Percentiles rank a stretch among this genome's conserved stretches.
Evolutionary conservation across 495 filamentous ascomycete genomes (phyloP).

Genomic region (Penicillium robsamsonii): DNA sequence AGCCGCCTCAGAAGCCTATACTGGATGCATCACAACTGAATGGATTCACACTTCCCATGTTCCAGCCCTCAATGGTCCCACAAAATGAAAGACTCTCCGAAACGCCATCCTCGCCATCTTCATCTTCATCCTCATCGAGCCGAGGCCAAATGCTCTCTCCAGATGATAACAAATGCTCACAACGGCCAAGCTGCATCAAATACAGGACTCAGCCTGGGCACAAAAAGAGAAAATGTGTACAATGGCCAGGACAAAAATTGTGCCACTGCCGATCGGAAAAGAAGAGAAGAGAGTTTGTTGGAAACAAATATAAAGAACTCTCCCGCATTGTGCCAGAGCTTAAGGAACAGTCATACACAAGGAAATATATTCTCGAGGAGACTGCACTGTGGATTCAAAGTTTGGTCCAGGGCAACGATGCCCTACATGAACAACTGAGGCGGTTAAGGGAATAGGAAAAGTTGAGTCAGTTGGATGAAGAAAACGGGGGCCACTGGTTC

Average conservation of each 20-base stretch:
- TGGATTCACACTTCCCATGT: slow-evolving; percentile 5
- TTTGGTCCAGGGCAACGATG: slow-evolving; percentile 19
- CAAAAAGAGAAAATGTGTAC: slow-evolving; percentile 26
- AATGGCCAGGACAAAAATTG: slow-evolving; percentile 23
- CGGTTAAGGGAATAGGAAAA: slow-evolving; percentile 11
- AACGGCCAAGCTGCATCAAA: slow-evolving; percentile 6
- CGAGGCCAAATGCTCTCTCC: not conserved
- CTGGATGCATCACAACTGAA: not conserved
- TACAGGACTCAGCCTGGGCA: not conserved
- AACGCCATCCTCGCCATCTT: not conserved
- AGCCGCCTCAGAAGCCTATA: not conserved
- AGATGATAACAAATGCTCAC: not conserved
- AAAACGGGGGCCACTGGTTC: not conserved
- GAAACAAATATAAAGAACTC: slow-evolving; percentile 20
- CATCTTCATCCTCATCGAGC: not conserved
- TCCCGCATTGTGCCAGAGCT: slow-evolving; percentile 20
- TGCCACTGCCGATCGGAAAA: slow-evolving; percentile 31
- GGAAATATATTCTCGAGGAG: slow-evolving; percentile 24
- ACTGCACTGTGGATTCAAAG: slow-evolving; percentile 18
- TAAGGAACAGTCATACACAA: slow-evolving; percentile 19
- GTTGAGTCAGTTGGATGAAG: not conserved
- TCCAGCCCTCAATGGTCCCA: slow-evolving; percentile 1
- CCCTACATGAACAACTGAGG: slow-evolving; percentile 10
- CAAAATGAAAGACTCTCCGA: slow-evolving; percentile 2
- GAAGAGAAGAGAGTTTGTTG: slow-evolving; percentile 24